Percentiles rank a stretch among this genome's conserved stretches.
Evolutionary conservation across 108 stramenopile species (phyloP).

Genomic region (Skeletonema tropicum): DNA sequence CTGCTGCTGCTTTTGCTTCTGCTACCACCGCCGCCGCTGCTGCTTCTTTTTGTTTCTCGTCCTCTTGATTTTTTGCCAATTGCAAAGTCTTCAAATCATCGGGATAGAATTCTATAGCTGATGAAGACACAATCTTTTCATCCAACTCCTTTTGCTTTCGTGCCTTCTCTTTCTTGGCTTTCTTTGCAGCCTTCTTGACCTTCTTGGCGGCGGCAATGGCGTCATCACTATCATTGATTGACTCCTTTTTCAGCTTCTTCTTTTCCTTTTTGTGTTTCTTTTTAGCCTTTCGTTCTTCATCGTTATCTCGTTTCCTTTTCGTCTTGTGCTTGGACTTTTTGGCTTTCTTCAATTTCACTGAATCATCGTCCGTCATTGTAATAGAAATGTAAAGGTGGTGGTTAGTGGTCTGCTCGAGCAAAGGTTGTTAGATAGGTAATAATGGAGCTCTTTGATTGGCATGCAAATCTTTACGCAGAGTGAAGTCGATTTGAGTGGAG

Average conservation of each 20-base stretch:
- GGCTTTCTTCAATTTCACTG: not conserved
- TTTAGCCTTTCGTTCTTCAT: conserved; percentile 6
- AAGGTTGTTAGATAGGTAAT: no score
- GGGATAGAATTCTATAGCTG: conserved; percentile 28
- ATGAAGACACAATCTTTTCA: conserved; percentile 24
- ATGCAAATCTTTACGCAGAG: no score
- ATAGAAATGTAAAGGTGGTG: not conserved
- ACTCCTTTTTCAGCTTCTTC: conserved; percentile 17
- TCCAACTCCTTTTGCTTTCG: conserved; percentile 24
- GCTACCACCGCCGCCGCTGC: not conserved
- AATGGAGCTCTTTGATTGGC: no score
- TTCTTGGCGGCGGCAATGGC: not conserved
- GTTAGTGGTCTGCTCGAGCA: no score
- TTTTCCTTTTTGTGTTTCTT: conserved; percentile 14
- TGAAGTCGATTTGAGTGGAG: no score
- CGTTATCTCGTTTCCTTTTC: conserved; percentile 15
- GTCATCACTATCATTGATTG: not conserved
- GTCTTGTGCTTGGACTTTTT: conserved; percentile 21
- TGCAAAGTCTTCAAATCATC: conserved; percentile 10
- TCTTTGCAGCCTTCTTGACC: conserved; percentile 25
- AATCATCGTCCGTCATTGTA: not conserved
- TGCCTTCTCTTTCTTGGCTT: conserved; percentile 44
- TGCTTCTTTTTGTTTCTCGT: not conserved
- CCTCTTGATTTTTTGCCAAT: conserved; percentile 14
- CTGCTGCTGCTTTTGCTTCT: not conserved